These are phyloP conservation scores for Aspergillus ibericus DNA, from an alignment of 2,329 filamentous ascomycete species.

Conservation along the genomic window DNA sequence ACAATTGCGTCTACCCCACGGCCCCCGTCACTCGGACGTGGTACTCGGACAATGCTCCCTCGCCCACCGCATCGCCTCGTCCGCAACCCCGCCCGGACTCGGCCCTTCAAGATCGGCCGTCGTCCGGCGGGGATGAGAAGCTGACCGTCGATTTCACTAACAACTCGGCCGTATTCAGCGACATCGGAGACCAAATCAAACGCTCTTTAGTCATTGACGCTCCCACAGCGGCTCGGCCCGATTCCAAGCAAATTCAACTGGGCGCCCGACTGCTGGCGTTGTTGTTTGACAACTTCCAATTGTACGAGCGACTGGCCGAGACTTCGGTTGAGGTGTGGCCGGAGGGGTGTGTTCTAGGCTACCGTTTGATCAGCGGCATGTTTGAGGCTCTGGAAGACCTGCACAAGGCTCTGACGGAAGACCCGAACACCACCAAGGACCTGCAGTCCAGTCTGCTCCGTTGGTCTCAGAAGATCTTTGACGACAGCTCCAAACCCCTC, in stretches of 20 bases:
- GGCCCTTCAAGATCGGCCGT: not conserved
- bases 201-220: not conserved
- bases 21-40: conserved; percentile 14
- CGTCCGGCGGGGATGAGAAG: conserved; percentile 1
- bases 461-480: conserved; percentile 21
- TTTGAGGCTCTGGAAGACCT: conserved; percentile 20
- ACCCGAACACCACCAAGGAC: conserved; percentile 11
- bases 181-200: conserved; percentile 7
- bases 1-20: conserved; percentile 21
- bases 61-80: not conserved
- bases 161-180: conserved; percentile 20
- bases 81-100: conserved; percentile 3
- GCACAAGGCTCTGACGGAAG: conserved; percentile 10
- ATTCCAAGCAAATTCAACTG: conserved; percentile 20
- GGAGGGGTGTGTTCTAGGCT: conserved; percentile 23
- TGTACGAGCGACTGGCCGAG: conserved; percentile 19
- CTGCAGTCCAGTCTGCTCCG: conserved; percentile 8
- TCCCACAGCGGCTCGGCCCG: not conserved
- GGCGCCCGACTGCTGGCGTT: conserved; percentile 23
- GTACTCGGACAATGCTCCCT: conserved; percentile 6
- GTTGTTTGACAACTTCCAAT: conserved; percentile 20
- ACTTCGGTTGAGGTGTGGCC: conserved; percentile 18
- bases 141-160: conserved; percentile 14
- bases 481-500: conserved; percentile 17
- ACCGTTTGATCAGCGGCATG: conserved; percentile 19